Percentiles rank a stretch among this genome's conserved stretches.
Evolutionary conservation across 305 asterid species (phyloP).

Genomic region (Fraxinus sp.): DNA sequence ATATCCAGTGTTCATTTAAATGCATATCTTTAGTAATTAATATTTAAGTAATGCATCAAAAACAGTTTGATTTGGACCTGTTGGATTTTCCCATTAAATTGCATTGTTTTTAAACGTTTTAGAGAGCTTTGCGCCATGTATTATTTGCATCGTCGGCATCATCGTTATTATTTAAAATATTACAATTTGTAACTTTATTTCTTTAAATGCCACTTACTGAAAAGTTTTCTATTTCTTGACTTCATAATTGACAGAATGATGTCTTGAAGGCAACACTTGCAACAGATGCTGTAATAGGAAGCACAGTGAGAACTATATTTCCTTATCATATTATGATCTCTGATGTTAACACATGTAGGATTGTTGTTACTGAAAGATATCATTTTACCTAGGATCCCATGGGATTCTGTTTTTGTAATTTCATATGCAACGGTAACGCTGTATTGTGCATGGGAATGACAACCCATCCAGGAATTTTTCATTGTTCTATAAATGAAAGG

Average conservation of each 20-base stretch:
- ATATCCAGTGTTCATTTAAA: background rate
- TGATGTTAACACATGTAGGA: background rate
- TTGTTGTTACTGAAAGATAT: background rate
- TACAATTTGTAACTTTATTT: slow-evolving; percentile 7
- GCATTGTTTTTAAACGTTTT: slow-evolving; percentile 12
- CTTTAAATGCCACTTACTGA: slow-evolving; percentile 4
- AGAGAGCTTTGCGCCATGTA: slow-evolving; percentile 8
- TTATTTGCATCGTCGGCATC: background rate
- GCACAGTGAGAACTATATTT: slow-evolving; percentile 51
- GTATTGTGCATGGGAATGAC: background rate
- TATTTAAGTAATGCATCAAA: slow-evolving; percentile 10
- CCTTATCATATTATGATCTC: slow-evolving; percentile 9
- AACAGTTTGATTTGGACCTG: background rate
- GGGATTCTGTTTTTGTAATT: background rate
- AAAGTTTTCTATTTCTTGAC: slow-evolving; percentile 13
- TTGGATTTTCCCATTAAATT: background rate
- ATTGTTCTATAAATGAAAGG: slow-evolving; percentile 3
- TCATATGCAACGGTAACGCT: background rate
- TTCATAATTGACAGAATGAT: slow-evolving; percentile 50
- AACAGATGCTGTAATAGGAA: slow-evolving; percentile 87
- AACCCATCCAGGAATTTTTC: background rate
- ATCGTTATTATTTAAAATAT: background rate
- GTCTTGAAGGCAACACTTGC: slow-evolving; percentile 93
- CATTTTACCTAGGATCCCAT: background rate
- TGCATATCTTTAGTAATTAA: background rate